phyloP scores from a whole-genome alignment of 2,329 filamentous ascomycete genomes.

The Boeremia lycopersici region DNA sequence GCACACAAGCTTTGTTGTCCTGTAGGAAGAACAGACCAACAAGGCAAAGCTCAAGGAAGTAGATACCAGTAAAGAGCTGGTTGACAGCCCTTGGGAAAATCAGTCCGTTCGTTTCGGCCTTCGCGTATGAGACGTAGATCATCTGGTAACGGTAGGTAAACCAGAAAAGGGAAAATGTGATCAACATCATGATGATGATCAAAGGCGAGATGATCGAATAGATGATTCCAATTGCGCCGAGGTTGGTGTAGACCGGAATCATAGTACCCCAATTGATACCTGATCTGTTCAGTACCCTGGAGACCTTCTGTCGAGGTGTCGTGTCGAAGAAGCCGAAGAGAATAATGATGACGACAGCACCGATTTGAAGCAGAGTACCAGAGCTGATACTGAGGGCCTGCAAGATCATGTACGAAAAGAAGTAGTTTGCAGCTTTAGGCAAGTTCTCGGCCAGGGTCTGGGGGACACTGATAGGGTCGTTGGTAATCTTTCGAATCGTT shows the following conservation, averaged over 20 bases:
- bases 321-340: conserved; percentile 81
- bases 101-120: conserved; percentile 88
- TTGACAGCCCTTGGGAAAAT: conserved; percentile 93
- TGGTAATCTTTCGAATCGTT: conserved; percentile 66
- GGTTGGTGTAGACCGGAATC: conserved; percentile 96
- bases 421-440: conserved; percentile 90
- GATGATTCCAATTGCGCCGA: conserved; percentile 86
- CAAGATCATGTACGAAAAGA: conserved; percentile 98
- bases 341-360: conserved; percentile 78
- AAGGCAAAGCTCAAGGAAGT: conserved; percentile 90
- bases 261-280: conserved; percentile 88
- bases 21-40: conserved; percentile 89
- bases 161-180: conserved; percentile 92
- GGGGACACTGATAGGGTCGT: conserved; percentile 71
- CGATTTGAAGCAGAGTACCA: conserved; percentile 83
- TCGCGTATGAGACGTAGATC: conserved; percentile 90
- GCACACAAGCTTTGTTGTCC: conserved; percentile 67
- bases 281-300: conserved; percentile 76
- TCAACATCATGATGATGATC: conserved; percentile 89
- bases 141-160: conserved; percentile 96
- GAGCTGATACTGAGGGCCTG: conserved; percentile 91
- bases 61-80: conserved; percentile 91
- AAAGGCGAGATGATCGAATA: conserved; percentile 89
- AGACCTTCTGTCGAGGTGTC: conserved; percentile 83
- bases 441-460: conserved; percentile 76